These are phyloP conservation scores for Diaporthe sp. DNA, from an alignment of 2,329 filamentous ascomycete genomes.

Conservation along the genomic window DNA sequence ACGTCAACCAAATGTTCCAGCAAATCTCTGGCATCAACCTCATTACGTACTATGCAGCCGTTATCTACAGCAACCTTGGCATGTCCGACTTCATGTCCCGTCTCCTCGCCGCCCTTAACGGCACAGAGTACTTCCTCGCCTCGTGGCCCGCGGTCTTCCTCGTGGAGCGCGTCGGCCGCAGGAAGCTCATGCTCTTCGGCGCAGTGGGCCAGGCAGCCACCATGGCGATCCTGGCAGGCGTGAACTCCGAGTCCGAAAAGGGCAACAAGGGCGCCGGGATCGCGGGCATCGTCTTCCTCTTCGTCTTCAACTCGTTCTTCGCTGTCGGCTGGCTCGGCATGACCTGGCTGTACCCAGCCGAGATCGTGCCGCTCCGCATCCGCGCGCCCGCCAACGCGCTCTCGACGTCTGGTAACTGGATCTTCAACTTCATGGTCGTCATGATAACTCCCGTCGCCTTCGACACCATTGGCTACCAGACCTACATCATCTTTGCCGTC, in stretches of 20 bases:
- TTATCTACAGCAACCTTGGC: conserved; percentile 55
- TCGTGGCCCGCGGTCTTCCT: conserved; percentile 74
- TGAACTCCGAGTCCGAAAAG: conserved; percentile 48
- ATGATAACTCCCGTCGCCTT: conserved; percentile 74
- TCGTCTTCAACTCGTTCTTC: conserved; percentile 68
- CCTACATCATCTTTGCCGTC: conserved; percentile 76
- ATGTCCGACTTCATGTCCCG: conserved; percentile 69
- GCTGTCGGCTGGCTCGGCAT: conserved; percentile 67
- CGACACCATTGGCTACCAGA: conserved; percentile 69
- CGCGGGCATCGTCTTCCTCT: conserved; percentile 57
- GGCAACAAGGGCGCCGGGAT: conserved; percentile 48
- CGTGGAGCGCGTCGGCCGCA: conserved; percentile 76
- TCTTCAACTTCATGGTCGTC: conserved; percentile 75
- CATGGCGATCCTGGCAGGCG: conserved; percentile 74
- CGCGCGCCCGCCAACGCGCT: conserved; percentile 71
- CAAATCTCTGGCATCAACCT: conserved; percentile 49
- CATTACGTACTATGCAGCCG: conserved; percentile 48
- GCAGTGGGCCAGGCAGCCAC: conserved; percentile 73
- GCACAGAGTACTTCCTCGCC: conserved; percentile 64
- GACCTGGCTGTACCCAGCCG: conserved; percentile 72
- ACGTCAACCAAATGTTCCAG: conserved; percentile 42
- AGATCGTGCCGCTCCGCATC: conserved; percentile 66
- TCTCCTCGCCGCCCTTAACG: conserved; percentile 68
- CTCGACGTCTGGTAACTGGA: conserved; percentile 69
- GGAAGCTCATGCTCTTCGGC: conserved; percentile 80